Evolutionary conservation across 108 stramenopile species (phyloP).

Genomic region (Cyclotella atomus): DNA sequence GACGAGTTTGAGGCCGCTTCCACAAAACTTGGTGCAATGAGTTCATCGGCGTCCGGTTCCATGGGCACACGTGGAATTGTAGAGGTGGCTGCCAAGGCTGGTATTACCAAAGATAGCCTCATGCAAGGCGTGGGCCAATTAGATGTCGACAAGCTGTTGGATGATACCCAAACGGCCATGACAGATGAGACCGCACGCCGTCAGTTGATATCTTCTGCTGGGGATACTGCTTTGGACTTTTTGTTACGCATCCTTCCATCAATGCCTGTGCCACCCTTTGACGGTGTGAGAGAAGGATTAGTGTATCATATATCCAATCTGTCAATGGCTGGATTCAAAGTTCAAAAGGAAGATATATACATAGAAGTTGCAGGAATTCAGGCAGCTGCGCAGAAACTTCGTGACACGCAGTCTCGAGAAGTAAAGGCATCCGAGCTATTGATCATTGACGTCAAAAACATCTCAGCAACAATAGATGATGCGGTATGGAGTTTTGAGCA

Average conservation of each 20-base stretch:
- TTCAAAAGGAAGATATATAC: slow-evolving; percentile 83
- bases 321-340: slow-evolving; percentile 89
- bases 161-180: slow-evolving; percentile 75
- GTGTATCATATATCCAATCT: slow-evolving; percentile 85
- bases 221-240: slow-evolving; percentile 88
- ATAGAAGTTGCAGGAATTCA: slow-evolving; percentile 90
- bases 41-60: neutral
- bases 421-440: slow-evolving; percentile 83
- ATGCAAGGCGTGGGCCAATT: slow-evolving; percentile 77
- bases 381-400: slow-evolving; percentile 54
- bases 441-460: slow-evolving; percentile 83
- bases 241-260: slow-evolving; percentile 82
- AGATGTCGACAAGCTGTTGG: slow-evolving; percentile 80
- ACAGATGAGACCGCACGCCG: slow-evolving; percentile 81
- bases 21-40: slow-evolving; percentile 57
- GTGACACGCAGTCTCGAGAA: slow-evolving; percentile 8
- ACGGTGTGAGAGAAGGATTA: slow-evolving; percentile 86
- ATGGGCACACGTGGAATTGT: slow-evolving; percentile 43
- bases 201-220: slow-evolving; percentile 79
- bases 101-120: slow-evolving; percentile 74
- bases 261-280: slow-evolving; percentile 88
- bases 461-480: slow-evolving; percentile 84
- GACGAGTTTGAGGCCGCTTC: slow-evolving; percentile 89
- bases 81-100: slow-evolving; percentile 80
- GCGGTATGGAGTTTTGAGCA: slow-evolving; percentile 89